Evolutionary conservation across 805 yeast genomes (phyloP), one percentile per base, ranked within the genome.

Genomic region (Metschnikowia rubicola): DNA sequence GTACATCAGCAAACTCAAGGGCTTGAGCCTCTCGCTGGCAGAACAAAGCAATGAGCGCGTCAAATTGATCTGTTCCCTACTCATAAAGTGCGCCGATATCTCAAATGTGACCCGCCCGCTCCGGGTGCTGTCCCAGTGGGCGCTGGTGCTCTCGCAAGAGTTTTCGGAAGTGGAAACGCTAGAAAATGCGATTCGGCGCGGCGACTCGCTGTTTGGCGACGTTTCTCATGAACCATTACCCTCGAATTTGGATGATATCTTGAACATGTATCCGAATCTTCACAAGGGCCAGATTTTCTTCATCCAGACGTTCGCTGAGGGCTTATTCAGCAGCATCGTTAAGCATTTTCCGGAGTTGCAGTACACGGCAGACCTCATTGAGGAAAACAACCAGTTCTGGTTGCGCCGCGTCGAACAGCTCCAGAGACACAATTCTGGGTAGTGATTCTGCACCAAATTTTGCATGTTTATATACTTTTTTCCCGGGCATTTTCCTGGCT

Each of bases 41-140:
- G 59, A 58, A n/a, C 56, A 57, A 30, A 31, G 40, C 47, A 54
- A 38, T 53, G 65, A 53, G 46, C 61, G 50, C 44, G 63, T 58
- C 50, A 70, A 53, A 47, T 73, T 86, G 53, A 66, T 89, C 34
- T 73, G 85, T 37, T 78, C 88, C 26, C 68, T 90, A 50, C 74
- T 92, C 50, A 81, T 94, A 51, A 94, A 94, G 70, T 89, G 96
- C 65, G 97, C 98, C 3, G 99, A 94, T 68, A 89, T 94, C 39
- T 88, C 96, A 28, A 94, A 94, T 63, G 97, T 91, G 19, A 81
- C 96, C 9, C 73, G 98, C 50, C 89, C 91, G 4, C 69, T 88
- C 47, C 69, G 77, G 33, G 80, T 88, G 2, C 84, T 92, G 19
- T 79, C 88, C 1, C 83, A 85, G 67, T 91, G 97, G 97, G 97